phyloP scores from a whole-genome alignment of 228 moss, liverwort and hornwort genomes.

The Sphagnum magellanicum region DNA sequence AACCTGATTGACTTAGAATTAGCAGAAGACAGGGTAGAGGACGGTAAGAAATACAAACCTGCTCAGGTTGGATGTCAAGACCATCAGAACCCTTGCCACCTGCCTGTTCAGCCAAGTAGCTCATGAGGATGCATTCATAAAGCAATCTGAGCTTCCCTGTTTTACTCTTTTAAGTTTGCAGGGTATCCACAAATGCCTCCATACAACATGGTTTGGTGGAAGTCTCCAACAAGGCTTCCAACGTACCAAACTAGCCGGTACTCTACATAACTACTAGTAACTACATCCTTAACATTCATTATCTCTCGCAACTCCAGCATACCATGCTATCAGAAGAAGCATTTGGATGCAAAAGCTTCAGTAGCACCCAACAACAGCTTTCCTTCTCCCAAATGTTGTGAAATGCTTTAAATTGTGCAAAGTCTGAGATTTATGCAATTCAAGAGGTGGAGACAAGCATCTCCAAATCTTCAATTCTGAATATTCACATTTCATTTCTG shows the following conservation, averaged over 20 bases:
- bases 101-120: conserved; percentile 93
- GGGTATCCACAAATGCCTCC: conserved; percentile 99
- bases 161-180: conserved; percentile 60
- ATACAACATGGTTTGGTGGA: conserved; percentile 89
- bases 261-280: conserved; percentile 26
- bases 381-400: no score
- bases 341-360: no score
- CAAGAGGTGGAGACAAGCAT: no score
- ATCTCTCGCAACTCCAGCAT: no score
- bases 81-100: conserved; percentile 95
- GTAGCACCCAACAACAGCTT: no score
- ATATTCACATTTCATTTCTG: no score
- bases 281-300: no score
- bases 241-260: conserved; percentile 58
- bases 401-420: no score
- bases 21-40: neutral
- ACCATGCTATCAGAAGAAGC: no score
- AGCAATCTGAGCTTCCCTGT: conserved; percentile 79
- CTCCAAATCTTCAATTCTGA: no score
- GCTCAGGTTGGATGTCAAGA: conserved; percentile 73
- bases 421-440: no score
- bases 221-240: conserved; percentile 91
- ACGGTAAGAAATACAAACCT: conserved; percentile 23
- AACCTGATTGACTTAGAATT: neutral
- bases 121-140: conserved; percentile 93